Evolutionary conservation across 73 alveolate species (phyloP).

Genomic region (Tetrahymena thermophila): DNA sequence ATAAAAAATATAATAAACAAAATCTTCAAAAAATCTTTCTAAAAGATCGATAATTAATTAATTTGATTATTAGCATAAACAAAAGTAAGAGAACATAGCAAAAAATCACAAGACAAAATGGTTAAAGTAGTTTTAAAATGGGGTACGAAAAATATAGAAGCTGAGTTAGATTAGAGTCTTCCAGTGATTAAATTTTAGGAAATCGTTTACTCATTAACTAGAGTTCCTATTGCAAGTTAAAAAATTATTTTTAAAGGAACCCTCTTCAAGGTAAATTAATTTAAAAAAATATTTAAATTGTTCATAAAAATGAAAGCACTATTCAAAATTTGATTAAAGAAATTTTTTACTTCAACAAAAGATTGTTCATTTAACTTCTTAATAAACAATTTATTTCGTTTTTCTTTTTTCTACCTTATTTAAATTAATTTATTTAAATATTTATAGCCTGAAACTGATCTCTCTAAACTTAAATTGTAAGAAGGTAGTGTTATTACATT

Average conservation of each 20-base stretch:
- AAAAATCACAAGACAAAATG: background rate
- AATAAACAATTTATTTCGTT: background rate
- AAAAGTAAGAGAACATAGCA: background rate
- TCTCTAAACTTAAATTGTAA: constrained; percentile 38
- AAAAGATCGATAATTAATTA: background rate
- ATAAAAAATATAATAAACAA: background rate
- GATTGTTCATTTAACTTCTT: background rate
- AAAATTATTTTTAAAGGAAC: constrained; percentile 86
- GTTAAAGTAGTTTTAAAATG: constrained; percentile 15
- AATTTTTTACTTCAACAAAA: background rate
- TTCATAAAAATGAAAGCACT: constrained; percentile 24
- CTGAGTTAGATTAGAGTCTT: constrained; percentile 13
- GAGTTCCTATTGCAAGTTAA: constrained; percentile 85
- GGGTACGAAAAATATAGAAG: constrained; percentile 2
- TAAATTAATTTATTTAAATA: background rate
- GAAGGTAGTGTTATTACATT: constrained; percentile 65
- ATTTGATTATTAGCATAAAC: background rate
- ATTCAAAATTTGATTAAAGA: background rate
- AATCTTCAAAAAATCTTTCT: background rate
- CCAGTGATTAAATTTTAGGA: constrained; percentile 37
- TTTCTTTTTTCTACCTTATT: background rate
- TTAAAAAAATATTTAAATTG: background rate
- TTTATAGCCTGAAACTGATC: constrained; percentile 48
- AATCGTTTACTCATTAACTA: constrained; percentile 50
- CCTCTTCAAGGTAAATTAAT: constrained; percentile 48